Base-by-base conservation (phyloP, 345 rosid species). In the Clarkia xantiana region DNA sequence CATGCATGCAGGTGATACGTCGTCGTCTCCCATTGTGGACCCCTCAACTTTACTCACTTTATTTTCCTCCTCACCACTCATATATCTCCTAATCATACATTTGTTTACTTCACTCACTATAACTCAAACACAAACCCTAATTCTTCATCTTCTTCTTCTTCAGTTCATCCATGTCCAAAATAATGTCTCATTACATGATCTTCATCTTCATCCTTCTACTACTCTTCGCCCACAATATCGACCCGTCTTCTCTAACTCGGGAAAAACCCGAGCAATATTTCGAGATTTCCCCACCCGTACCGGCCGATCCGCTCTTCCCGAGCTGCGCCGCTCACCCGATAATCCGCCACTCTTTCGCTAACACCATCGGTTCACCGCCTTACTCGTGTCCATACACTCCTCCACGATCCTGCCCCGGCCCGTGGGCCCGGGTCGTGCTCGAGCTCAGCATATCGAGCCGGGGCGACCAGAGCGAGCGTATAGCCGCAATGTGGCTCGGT, bases 401-500 rank as follows among this genome's bases (percentile, higher is more conserved):
- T 14, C 55, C 58, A 25, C 15, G 50, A 49, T 17, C 46, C 54
- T 52, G 61, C 56, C 45, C 50, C 23, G 12, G 18, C 44, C 41
- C 47, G 23, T 19, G 61, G 10, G 17, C 38, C 25, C 16, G 14
- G 18, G 18, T 16, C 44, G 23, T 8, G 13, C 14, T 39, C 42
- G 40, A 39, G 42, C 22, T 22, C 14, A 51, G 20, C 44, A 22
- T 56, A 19, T 19, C 25, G 0, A 23, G 19, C 55, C 19, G 38
- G 10, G 22, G 16, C 25, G 36, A 13, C 11, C 38, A 34, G 11
- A 14, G 12, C 38, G 52, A 48, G 54, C 45, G 40, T 47, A 54
- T 59, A 3, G 45, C 42, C 14, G 49, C 64, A 29, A 18, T 65
- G 16, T 65, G 69, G 69, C 53, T 65, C 6, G 60, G 56, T 7